These are phyloP conservation scores for Macrolepiota fuliginosa DNA, from an alignment of 768 basidiomycete species.

Conservation along the genomic window DNA sequence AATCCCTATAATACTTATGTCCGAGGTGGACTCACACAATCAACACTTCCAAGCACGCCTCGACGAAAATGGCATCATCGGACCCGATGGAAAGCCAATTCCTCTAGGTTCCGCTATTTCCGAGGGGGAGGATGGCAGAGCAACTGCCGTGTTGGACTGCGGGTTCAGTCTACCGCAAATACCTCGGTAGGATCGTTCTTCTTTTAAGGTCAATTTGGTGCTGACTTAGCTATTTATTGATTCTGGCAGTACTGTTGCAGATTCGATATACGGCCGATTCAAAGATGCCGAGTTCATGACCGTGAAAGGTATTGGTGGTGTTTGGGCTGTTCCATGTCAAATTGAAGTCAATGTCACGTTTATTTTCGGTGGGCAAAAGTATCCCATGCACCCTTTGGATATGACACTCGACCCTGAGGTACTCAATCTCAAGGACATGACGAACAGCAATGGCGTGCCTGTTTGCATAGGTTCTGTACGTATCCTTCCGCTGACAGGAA, in stretches of 20 bases:
- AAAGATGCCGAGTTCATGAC: slow-evolving; percentile 66
- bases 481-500: slow-evolving; percentile 12
- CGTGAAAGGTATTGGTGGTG: slow-evolving; percentile 34
- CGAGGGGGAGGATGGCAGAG: slow-evolving; percentile 40
- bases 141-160: slow-evolving; percentile 65
- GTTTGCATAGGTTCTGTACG: slow-evolving; percentile 63
- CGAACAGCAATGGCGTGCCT: slow-evolving; percentile 38
- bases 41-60: slow-evolving; percentile 70
- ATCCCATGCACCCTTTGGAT: slow-evolving; percentile 69
- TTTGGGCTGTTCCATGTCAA: slow-evolving; percentile 65
- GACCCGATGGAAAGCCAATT: slow-evolving; percentile 54
- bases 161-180: slow-evolving; percentile 50
- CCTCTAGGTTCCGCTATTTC: slow-evolving; percentile 1
- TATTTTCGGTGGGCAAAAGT: slow-evolving; percentile 51
- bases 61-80: slow-evolving; percentile 56
- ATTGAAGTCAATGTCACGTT: slow-evolving; percentile 65
- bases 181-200: slow-evolving; percentile 52
- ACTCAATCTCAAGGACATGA: slow-evolving; percentile 41
- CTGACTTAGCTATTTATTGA: background rate
- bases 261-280: slow-evolving; percentile 80
- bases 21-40: slow-evolving; percentile 25
- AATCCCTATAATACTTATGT: slow-evolving; percentile 44
- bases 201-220: background rate
- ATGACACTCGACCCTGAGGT: slow-evolving; percentile 29
- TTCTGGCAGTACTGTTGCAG: slow-evolving; percentile 33